Evolutionary conservation across 371 early-diverging fungal genomes (phyloP), one percentile per base, ranked within the genome.

Genomic region (Mortierella sp.): DNA sequence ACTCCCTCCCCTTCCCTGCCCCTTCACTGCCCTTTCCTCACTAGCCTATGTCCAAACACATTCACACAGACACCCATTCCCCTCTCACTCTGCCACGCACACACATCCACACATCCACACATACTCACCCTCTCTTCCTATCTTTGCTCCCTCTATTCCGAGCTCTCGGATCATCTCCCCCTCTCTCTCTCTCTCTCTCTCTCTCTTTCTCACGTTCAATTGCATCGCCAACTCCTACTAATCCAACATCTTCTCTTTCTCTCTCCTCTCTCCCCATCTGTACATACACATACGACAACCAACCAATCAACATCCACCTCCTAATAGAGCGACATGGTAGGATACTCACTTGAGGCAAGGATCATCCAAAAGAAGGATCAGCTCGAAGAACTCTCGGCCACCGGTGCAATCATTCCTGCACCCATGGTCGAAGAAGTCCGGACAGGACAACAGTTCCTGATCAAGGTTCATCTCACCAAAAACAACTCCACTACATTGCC

Each of bases 321-420:
- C 24, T 11, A n/a, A 42, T 55, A 84, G 81, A 47, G 60, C 72
- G 70, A 76, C n/a, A 74, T 81, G 79, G 78, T 74, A 16, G 45
- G 70, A 52, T 81, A 79, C 65, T 72, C 77, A 1, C 55, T 84
- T 4, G 81, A 84, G 19, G 85, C 79, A 54, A 54, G 85, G 42
- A 81, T 84, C 54, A 74, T 84, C 38, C 85, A 84, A 52, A 84
- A 84, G 70, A 84, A 84, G 42, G 85, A 84, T 28, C 85, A 84
- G 47, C 76, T 84, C 19, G 85, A 84, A 58, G 85, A 81, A 68
- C 73, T 81, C 24, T 81, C 85, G 0, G 72, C 77, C 6, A 78
- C 74, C 10, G 85, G 85, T 2, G 24, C 34, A 6, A 58, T 60
- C 34, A 65, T 76, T 58, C 73, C 77, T 0, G 38, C 79, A 9